phyloP scores from a whole-genome alignment of 768 basidiomycete species.

The Auricularia heimuer region DNA sequence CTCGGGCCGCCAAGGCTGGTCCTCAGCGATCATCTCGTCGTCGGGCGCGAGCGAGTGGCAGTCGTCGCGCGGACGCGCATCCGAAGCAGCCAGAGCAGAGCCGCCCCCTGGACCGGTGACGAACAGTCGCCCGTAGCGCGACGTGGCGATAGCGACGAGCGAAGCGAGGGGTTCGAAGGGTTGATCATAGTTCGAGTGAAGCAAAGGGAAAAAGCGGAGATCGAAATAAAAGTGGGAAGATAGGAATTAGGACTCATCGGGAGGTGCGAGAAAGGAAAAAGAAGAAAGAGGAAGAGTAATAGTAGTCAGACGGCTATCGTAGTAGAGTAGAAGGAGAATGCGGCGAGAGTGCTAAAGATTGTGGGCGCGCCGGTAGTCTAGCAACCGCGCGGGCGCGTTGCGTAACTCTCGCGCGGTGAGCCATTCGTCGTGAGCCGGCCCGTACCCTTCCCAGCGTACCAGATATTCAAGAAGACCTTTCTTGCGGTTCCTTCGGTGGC shows the following conservation, averaged over 20 bases:
- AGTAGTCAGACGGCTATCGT: not conserved
- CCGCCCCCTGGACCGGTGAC: no score
- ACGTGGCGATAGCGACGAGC: no score
- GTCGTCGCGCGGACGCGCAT: no score
- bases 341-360: not conserved
- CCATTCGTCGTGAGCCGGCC: slow-evolving; percentile 17
- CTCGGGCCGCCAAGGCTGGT: not conserved
- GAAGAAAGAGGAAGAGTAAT: slow-evolving; percentile 11
- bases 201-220: no score
- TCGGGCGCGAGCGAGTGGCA: no score
- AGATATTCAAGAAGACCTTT: slow-evolving; percentile 10
- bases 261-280: slow-evolving; percentile 16
- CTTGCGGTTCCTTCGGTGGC: not conserved
- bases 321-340: no score
- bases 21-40: no score
- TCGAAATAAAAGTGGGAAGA: no score
- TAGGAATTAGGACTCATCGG: slow-evolving; percentile 20
- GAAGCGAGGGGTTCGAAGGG: no score
- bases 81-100: no score
- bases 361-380: not conserved
- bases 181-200: no score
- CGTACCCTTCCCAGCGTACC: slow-evolving; percentile 16
- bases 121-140: no score
- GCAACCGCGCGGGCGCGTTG: slow-evolving; percentile 12
- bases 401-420: slow-evolving; percentile 15